Percentiles rank a stretch among this genome's conserved stretches.
Conservation (phyloP, 352 stramenopile species). For the Globisporangium barbulae region DNA sequence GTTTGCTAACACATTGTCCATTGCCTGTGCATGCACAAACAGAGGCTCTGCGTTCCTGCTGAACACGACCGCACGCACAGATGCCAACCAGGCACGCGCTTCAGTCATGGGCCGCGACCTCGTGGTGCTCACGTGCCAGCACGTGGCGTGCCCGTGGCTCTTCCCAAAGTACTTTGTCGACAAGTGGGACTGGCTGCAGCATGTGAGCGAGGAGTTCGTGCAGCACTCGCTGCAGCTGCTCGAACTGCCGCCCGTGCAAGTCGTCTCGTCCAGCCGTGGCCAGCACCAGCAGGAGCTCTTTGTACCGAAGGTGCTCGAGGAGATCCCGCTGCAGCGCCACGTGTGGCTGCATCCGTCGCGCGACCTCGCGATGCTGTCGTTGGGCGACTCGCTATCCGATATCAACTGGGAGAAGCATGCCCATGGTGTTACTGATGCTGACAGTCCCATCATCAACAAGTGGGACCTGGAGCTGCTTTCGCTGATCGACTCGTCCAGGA, state of each 20-base stretch:
- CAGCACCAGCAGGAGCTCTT: slow-evolving; percentile 5
- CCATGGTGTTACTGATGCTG: not conserved
- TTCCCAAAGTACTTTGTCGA: slow-evolving; percentile 74
- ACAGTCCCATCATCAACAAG: slow-evolving; percentile 4
- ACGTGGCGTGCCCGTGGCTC: slow-evolving; percentile 79
- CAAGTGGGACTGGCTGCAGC: slow-evolving; percentile 83
- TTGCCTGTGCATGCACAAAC: not conserved
- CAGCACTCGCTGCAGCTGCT: slow-evolving; percentile 68
- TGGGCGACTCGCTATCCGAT: slow-evolving; percentile 32
- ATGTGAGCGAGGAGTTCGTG: slow-evolving; percentile 74
- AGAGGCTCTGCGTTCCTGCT: slow-evolving; percentile 72
- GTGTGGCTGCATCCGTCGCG: slow-evolving; percentile 53
- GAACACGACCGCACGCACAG: slow-evolving; percentile 11
- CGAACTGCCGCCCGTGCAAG: slow-evolving; percentile 20
- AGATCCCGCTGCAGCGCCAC: slow-evolving; percentile 46
- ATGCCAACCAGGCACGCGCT: not conserved
- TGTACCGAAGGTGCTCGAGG: slow-evolving; percentile 39
- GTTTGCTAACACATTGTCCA: slow-evolving; percentile 3
- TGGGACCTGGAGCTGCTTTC: slow-evolving; percentile 37
- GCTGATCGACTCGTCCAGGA: slow-evolving; percentile 19
- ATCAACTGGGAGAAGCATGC: slow-evolving; percentile 21
- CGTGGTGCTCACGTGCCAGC: slow-evolving; percentile 67
- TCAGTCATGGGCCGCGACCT: slow-evolving; percentile 6
- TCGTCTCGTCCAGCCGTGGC: not conserved
- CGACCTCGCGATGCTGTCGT: slow-evolving; percentile 56